Conservation (phyloP, 75 land plant species). For the Larix kaempferi region DNA sequence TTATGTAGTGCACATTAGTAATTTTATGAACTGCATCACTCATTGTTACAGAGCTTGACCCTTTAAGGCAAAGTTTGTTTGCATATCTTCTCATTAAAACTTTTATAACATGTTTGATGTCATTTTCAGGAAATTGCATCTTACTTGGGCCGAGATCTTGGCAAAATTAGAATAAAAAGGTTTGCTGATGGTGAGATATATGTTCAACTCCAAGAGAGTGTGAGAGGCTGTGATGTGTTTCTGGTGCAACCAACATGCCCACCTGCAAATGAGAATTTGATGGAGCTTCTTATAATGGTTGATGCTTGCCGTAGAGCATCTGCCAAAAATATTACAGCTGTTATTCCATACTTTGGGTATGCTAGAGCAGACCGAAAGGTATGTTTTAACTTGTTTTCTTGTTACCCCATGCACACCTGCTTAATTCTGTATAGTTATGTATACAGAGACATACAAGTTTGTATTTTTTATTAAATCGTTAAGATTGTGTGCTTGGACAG, state of each 20-base stretch:
- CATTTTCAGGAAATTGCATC: slow-evolving; percentile 81
- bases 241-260: slow-evolving; percentile 97
- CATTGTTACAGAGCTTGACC: no score
- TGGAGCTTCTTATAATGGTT: slow-evolving; percentile 95
- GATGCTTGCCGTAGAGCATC: slow-evolving; percentile 99
- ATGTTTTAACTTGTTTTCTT: slow-evolving; percentile 4
- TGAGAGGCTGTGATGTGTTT: slow-evolving; percentile 96
- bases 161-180: slow-evolving; percentile 80
- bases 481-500: not conserved
- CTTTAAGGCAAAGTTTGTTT: no score
- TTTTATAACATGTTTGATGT: no score
- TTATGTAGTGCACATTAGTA: no score
- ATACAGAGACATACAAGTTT: not conserved
- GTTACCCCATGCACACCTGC: not conserved
- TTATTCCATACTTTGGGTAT: slow-evolving; percentile 96
- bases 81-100: no score
- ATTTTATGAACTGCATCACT: no score
- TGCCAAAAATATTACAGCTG: slow-evolving; percentile 95
- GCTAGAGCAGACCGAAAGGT: slow-evolving; percentile 99
- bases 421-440: not conserved
- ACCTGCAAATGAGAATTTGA: slow-evolving; percentile 93
- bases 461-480: not conserved
- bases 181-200: slow-evolving; percentile 98
- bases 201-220: slow-evolving; percentile 95
- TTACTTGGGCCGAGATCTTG: slow-evolving; percentile 89